Evolutionary conservation across 495 filamentous ascomycete genomes (phyloP), one percentile per base, ranked within the genome.

Genomic region (Letharia columbiana): DNA sequence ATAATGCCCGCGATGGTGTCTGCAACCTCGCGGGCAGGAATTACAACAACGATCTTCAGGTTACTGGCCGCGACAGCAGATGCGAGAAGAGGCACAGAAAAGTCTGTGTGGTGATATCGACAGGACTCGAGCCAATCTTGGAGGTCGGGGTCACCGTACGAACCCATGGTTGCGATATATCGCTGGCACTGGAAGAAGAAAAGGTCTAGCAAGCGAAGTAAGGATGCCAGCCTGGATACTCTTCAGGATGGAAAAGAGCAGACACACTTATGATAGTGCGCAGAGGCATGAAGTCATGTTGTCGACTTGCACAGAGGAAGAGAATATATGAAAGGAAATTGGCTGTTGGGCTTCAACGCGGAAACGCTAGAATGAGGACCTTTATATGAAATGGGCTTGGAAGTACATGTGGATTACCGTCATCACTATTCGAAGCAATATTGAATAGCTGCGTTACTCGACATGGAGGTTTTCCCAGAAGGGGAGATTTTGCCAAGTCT

Each of bases 1-100:
- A 64, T 54, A 15, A 52, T 37, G 20, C 39, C 62, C 8, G 47
- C 62, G 23, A 64, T 64, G 18, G 62, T 54, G 18, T 41, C 13
- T 20, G 62, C 62, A 56, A 64, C 62, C 33, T 64, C 62, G 3
- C 50, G 28, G 28, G 42, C 45, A 31, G 62, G 45, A 20, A 64
- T 52, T 20, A 64, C 39, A 40, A 64, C 45, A 50, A 56, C 39
- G 17, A 41, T 9, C 33, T 54, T 54, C 18, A 52, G 40, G 13
- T 64, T 56, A 5, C 39, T 61, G 42, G 59, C 35, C 44, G 9
- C 57, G 62, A 54, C 44, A 56, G 33, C 39, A 42, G 62, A 40
- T 31, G 45, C 45, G 18, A 54, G 45, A 15, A 50, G 20, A 35
- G 62, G 39, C 15, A 64, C 8, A 9, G 62, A 50, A 20, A 54